Evolutionary conservation across 1,284 basidiomycete species (phyloP).

Genomic region (Puccinia polysora): DNA sequence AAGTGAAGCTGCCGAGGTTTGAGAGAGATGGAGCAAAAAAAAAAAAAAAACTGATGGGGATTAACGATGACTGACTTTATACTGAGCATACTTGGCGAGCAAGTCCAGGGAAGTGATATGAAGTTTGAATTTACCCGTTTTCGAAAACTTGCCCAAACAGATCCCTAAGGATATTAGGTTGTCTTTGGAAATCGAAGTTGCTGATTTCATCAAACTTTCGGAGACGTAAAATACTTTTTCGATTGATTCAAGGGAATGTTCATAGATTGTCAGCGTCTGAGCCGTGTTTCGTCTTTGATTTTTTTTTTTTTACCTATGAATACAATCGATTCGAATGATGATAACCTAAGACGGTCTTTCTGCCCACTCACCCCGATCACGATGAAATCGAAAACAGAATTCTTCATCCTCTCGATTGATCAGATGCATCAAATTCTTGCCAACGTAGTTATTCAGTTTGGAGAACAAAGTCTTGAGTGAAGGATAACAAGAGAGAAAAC

Average conservation of each 20-base stretch:
- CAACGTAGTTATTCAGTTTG: slow-evolving; percentile 35
- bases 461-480: slow-evolving; percentile 29
- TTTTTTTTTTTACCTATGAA: no score
- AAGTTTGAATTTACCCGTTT: slow-evolving; percentile 95
- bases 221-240: slow-evolving; percentile 79
- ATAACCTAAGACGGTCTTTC: no score
- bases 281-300: no score
- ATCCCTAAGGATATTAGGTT: slow-evolving; percentile 91
- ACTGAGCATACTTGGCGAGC: slow-evolving; percentile 92
- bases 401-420: slow-evolving; percentile 78
- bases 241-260: neutral
- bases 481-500: neutral
- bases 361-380: slow-evolving; percentile 63
- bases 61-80: slow-evolving; percentile 65
- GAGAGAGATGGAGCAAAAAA: neutral
- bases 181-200: slow-evolving; percentile 82
- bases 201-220: slow-evolving; percentile 84
- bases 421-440: slow-evolving; percentile 57
- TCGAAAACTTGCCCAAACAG: slow-evolving; percentile 96
- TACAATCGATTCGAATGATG: no score
- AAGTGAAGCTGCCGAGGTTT: neutral
- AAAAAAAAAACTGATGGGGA: neutral
- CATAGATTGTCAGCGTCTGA: no score
- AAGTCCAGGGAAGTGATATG: slow-evolving; percentile 91
- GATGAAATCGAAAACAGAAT: slow-evolving; percentile 85